phyloP scores from a whole-genome alignment of 441 rosid species.

The Populus hybrid region DNA sequence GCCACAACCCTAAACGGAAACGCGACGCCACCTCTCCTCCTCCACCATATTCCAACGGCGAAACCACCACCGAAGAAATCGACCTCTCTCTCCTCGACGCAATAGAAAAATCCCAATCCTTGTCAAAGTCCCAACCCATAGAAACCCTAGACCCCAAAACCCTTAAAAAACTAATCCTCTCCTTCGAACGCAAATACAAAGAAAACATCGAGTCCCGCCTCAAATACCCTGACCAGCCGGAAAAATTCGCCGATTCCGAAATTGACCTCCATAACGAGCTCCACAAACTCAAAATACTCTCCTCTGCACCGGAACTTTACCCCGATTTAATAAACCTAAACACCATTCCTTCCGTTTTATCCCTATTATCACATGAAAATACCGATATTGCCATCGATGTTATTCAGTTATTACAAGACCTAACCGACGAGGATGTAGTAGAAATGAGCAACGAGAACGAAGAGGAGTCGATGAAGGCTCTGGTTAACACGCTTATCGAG shows the following conservation, averaged over 20 bases:
- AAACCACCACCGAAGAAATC: slow-evolving; percentile 14
- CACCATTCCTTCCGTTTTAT: slow-evolving; percentile 70
- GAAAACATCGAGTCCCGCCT: slow-evolving; percentile 97
- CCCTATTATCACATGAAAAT: slow-evolving; percentile 81
- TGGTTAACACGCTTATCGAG: slow-evolving; percentile 69
- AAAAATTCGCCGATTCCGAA: slow-evolving; percentile 87
- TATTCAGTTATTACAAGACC: slow-evolving; percentile 81
- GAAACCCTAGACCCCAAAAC: slow-evolving; percentile 76
- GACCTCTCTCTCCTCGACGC: slow-evolving; percentile 93
- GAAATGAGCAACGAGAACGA: slow-evolving; percentile 48
- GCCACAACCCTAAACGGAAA: slow-evolving; percentile 23
- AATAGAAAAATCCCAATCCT: slow-evolving; percentile 60
- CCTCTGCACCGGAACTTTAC: slow-evolving; percentile 95
- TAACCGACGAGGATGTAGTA: slow-evolving; percentile 85
- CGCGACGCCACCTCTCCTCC: slow-evolving; percentile 15
- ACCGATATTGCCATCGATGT: slow-evolving; percentile 88
- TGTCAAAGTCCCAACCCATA: slow-evolving; percentile 30
- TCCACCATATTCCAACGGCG: neutral
- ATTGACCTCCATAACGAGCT: slow-evolving; percentile 90
- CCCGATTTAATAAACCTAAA: slow-evolving; percentile 78
- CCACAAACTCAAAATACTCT: slow-evolving; percentile 82
- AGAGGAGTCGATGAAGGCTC: slow-evolving; percentile 72
- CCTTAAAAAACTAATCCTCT: slow-evolving; percentile 79
- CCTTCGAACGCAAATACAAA: slow-evolving; percentile 94
- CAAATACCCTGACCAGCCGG: slow-evolving; percentile 90